Evolutionary conservation across 1,139 yeast species (phyloP).

Genomic region (Hanseniaspora uvarum): DNA sequence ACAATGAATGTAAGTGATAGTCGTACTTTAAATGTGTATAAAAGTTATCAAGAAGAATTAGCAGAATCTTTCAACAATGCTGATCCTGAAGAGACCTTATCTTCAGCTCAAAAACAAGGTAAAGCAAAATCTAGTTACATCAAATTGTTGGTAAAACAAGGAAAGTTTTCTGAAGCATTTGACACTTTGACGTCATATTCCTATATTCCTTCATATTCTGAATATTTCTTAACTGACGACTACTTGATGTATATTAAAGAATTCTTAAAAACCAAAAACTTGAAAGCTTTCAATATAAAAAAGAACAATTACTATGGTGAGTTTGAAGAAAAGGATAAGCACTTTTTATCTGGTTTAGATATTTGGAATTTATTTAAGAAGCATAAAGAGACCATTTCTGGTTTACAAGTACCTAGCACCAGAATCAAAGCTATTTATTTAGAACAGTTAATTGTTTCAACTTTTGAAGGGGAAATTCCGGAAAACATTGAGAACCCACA

Average conservation of each 20-base stretch:
- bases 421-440: not conserved
- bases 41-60: slow-evolving; percentile 6
- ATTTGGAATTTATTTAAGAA: not conserved
- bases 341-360: not conserved
- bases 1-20: not conserved
- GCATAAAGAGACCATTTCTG: not conserved
- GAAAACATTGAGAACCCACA: not conserved
- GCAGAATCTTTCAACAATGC: not conserved
- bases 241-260: not conserved
- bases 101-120: not conserved
- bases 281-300: not conserved
- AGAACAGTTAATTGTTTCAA: not conserved
- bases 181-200: not conserved
- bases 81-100: not conserved
- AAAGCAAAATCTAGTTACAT: not conserved
- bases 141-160: not conserved
- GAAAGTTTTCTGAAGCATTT: not conserved
- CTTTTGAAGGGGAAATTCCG: not conserved
- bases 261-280: not conserved
- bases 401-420: not conserved
- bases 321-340: not conserved
- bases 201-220: too few species aligned
- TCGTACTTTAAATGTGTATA: not conserved
- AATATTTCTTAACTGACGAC: not conserved
- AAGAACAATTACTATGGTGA: not conserved